Evolutionary conservation across 176 grass and related monocot species (phyloP).

Genomic region (Aegilops umbellulata): DNA sequence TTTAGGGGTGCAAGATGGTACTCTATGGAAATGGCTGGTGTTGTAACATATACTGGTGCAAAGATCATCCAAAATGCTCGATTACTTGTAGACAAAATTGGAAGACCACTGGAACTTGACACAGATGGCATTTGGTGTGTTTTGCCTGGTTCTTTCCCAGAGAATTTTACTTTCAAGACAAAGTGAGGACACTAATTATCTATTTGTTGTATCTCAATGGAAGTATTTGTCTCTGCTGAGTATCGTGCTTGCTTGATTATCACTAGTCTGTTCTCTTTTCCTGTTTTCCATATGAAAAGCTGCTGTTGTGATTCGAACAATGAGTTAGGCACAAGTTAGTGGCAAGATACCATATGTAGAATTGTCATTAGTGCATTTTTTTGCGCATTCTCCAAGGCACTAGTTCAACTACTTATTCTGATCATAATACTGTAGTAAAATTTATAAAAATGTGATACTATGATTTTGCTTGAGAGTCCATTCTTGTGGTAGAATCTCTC

Average conservation of each 20-base stretch:
- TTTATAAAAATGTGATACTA: background rate
- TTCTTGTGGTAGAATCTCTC: background rate
- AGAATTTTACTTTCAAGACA: constrained; percentile 92
- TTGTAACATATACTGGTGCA: constrained; percentile 97
- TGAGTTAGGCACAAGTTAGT: constrained; percentile 9
- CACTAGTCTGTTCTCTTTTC: background rate
- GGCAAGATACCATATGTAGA: background rate
- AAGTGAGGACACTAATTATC: constrained; percentile 46
- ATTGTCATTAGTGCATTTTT: background rate
- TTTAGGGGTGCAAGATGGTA: constrained; percentile 99
- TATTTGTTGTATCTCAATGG: constrained; percentile 19
- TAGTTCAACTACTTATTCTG: background rate
- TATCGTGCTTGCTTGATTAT: background rate
- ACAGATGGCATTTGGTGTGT: constrained; percentile 99
- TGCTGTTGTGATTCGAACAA: background rate
- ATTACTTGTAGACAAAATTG: constrained; percentile 94
- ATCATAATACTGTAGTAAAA: constrained; percentile 4
- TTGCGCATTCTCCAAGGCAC: constrained; percentile 14
- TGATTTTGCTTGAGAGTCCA: background rate
- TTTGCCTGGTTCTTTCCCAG: constrained; percentile 93
- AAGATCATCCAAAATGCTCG: constrained; percentile 98
- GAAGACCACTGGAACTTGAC: constrained; percentile 91
- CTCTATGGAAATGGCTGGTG: constrained; percentile 99
- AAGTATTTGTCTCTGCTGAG: background rate
- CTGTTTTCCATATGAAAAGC: background rate